A percentile compares a stretch with the other conserved stretches of the same genome.
Conservation (phyloP, 176 grass and related monocot species). For the Triticum timopheevii region DNA sequence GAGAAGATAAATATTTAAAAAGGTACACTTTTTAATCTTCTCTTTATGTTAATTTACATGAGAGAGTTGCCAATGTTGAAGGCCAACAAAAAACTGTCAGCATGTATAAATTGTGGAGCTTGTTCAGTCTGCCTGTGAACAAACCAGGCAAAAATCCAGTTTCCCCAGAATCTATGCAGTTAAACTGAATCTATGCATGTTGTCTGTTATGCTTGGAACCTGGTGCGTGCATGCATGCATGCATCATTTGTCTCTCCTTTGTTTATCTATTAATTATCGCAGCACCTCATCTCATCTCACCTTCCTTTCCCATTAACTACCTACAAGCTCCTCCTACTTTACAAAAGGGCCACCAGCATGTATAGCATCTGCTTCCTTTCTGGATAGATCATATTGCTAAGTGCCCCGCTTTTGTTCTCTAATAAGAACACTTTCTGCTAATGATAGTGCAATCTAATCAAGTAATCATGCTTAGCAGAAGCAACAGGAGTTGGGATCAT, state of each 20-base stretch:
- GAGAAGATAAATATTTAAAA: too few relatives aligned
- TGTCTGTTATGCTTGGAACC: not conserved
- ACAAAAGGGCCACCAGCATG: constrained; percentile 24
- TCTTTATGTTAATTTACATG: too few relatives aligned
- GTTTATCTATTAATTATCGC: not conserved
- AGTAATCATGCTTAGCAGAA: constrained; percentile 14
- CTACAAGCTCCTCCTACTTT: constrained; percentile 1
- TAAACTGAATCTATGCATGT: constrained; percentile 27
- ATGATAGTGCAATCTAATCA: not conserved
- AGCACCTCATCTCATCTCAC: not conserved
- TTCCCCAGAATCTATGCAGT: too few relatives aligned
- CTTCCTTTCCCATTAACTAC: constrained; percentile 16
- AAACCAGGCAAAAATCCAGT: too few relatives aligned
- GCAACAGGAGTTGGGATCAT: not conserved
- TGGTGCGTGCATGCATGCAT: not conserved
- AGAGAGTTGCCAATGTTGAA: too few relatives aligned
- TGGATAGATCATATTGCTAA: constrained; percentile 27
- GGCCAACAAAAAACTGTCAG: too few relatives aligned
- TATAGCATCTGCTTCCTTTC: constrained; percentile 6
- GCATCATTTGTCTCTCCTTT: not conserved
- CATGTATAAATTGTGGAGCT: too few relatives aligned
- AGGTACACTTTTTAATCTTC: too few relatives aligned
- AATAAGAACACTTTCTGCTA: not conserved
- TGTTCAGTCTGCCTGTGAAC: too few relatives aligned
- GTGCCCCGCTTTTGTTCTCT: not conserved